phyloP scores from a whole-genome alignment of 805 yeast genomes.

The Kurtzmaniella cleridarum region DNA sequence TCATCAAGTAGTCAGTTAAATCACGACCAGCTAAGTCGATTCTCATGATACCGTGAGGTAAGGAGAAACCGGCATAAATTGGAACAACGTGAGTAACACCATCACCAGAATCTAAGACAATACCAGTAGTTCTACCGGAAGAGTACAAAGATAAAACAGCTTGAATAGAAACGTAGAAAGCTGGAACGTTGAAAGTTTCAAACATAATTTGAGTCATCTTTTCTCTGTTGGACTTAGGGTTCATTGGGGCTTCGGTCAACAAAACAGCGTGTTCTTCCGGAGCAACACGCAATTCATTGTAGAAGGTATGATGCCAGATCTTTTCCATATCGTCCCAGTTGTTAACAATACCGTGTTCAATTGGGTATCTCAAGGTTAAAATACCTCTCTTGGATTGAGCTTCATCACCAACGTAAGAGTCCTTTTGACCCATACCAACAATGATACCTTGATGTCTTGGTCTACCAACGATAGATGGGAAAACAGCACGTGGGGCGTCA shows the following conservation, averaged over 20 bases:
- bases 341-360: conserved; percentile 99
- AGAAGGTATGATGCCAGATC: conserved; percentile 99
- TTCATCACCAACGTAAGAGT: conserved; percentile 99
- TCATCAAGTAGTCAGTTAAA: conserved; percentile 97
- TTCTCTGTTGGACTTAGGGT: conserved; percentile 99
- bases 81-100: conserved; percentile 99
- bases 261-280: conserved; percentile 99
- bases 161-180: conserved; percentile 97
- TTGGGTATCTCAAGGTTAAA: conserved; percentile 96
- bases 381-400: conserved; percentile 99
- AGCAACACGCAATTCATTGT: conserved; percentile 99
- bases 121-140: conserved; percentile 99
- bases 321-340: conserved; percentile 99
- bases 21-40: conserved; percentile 99
- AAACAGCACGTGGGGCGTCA: conserved; percentile 99
- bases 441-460: conserved; percentile 99
- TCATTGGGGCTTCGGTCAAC: conserved; percentile 99
- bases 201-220: conserved; percentile 99
- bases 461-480: conserved; percentile 99
- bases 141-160: conserved; percentile 98
- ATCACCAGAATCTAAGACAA: conserved; percentile 98
- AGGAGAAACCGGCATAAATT: conserved; percentile 98
- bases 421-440: conserved; percentile 99
- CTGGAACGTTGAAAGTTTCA: conserved; percentile 99
- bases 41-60: conserved; percentile 98